phyloP scores from a whole-genome alignment of 148 eudicot species.

The Amaranthus hypochondriacus region DNA sequence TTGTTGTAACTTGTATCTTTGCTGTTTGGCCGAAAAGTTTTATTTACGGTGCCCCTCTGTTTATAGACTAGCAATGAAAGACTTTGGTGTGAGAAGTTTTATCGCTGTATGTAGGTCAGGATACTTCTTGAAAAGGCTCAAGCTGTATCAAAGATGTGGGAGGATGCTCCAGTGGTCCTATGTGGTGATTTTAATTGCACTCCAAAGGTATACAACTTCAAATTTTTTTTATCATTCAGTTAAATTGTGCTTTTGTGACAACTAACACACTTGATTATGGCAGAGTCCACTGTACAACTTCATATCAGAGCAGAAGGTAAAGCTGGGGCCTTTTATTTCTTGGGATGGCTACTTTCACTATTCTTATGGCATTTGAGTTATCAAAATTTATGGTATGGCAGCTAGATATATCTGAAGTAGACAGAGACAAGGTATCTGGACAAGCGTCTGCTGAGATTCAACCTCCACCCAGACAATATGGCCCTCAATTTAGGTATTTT shows the following conservation, averaged over 20 bases:
- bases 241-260: constrained; percentile 1
- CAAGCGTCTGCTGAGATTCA: constrained; percentile 75
- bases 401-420: constrained; percentile 69
- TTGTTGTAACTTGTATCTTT: background rate
- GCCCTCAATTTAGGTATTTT: constrained; percentile 26
- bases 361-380: constrained; percentile 5
- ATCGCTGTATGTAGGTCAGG: constrained; percentile 51
- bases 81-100: background rate
- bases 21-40: background rate
- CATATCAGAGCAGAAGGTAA: constrained; percentile 77
- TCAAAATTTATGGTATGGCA: constrained; percentile 32
- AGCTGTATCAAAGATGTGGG: constrained; percentile 84
- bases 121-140: constrained; percentile 70
- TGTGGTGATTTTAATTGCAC: constrained; percentile 96
- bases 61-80: background rate
- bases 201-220: constrained; percentile 55
- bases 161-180: constrained; percentile 82
- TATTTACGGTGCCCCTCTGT: background rate
- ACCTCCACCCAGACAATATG: constrained; percentile 37
- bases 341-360: constrained; percentile 1
- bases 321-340: constrained; percentile 6
- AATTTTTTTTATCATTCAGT: background rate
- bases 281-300: constrained; percentile 94
- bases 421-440: constrained; percentile 83
- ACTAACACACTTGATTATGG: constrained; percentile 22